These are phyloP conservation scores for Ramaria rubella DNA, from an alignment of 768 basidiomycete species.

Conservation along the genomic window DNA sequence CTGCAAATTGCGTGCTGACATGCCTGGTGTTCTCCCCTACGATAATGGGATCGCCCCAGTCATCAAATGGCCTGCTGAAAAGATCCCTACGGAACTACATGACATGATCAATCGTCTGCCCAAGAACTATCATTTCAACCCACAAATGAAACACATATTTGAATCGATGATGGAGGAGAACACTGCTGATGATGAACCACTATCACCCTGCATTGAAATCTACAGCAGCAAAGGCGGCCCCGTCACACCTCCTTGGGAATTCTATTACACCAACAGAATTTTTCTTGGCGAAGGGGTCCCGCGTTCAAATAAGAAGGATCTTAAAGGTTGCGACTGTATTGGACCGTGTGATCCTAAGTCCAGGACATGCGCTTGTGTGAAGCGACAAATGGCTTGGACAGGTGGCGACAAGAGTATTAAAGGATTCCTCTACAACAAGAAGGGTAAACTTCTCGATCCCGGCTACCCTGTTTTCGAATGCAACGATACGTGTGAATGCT, in stretches of 20 bases:
- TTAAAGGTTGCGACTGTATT: slow-evolving; percentile 67
- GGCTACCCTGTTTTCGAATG: slow-evolving; percentile 77
- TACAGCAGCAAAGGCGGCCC: slow-evolving; percentile 63
- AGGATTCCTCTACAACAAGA: slow-evolving; percentile 65
- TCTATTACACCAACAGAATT: slow-evolving; percentile 78
- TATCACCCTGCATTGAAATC: slow-evolving; percentile 62
- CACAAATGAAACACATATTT: slow-evolving; percentile 48
- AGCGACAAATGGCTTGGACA: slow-evolving; percentile 43
- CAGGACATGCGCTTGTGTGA: slow-evolving; percentile 65
- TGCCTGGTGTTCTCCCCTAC: not conserved
- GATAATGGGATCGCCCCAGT: not conserved
- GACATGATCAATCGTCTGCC: slow-evolving; percentile 58
- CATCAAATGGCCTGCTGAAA: slow-evolving; percentile 12
- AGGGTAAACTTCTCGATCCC: slow-evolving; percentile 41
- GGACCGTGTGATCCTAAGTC: slow-evolving; percentile 71
- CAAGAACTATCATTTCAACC: slow-evolving; percentile 29
- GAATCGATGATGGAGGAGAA: slow-evolving; percentile 59
- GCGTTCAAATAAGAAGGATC: slow-evolving; percentile 47
- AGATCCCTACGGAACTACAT: slow-evolving; percentile 48
- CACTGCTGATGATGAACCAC: slow-evolving; percentile 58
- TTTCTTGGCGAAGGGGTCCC: slow-evolving; percentile 67
- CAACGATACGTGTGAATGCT: slow-evolving; percentile 74
- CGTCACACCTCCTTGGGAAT: slow-evolving; percentile 76
- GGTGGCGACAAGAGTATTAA: slow-evolving; percentile 24
- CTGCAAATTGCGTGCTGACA: not conserved